Evolutionary conservation across 495 filamentous ascomycete genomes (phyloP), one percentile per base, ranked within the genome.

Genomic region (Xylaria castorea): DNA sequence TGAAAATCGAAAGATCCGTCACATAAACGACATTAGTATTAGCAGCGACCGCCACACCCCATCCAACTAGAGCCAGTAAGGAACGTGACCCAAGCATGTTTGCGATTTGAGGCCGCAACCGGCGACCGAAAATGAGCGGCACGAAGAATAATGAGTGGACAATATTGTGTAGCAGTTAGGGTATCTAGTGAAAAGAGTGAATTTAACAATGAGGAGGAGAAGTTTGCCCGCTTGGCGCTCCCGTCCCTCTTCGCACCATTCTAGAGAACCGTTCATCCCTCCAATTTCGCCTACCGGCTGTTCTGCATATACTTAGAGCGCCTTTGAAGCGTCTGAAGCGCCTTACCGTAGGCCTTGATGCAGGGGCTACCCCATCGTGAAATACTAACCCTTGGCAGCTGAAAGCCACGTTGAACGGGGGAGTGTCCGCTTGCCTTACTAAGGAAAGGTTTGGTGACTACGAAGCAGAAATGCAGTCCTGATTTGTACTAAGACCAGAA

Each of bases 1-100:
- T 81, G 69, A 77, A 86, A 55, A 83, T 77, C 9, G 76, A 73
- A 0, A 86, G 78, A 69, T 85, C 85, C 1, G 84, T 86, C 66
- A 86, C 80, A 66, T 84, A 85, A 42, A 79, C 80, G 5, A 85
- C 74, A 27, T 79, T 71, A 22, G 77, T 67, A 58, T 78, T 77
- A 71, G 60, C 51, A 34, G 44, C 70, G 11, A 76, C 58, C 40
- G 70, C 70, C 48, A 72, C 73, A 12, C 65, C n/a, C 48, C 69
- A 67, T 34, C 40, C 75, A 16, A 60, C 71, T 66, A 70, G 70
- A 42, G 58, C n/a, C 20, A 75, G 66, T 48, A 74, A 73, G 48
- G 67, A 60, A 42, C 27, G 67, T 25, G 67, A 50, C 36, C 53
- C 27, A 25, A 70, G 42, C 67, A 70, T 70, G 14, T 34, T 70